Conservation (phyloP, 192 early-diverging fungal species). For the Backusella westeae region DNA sequence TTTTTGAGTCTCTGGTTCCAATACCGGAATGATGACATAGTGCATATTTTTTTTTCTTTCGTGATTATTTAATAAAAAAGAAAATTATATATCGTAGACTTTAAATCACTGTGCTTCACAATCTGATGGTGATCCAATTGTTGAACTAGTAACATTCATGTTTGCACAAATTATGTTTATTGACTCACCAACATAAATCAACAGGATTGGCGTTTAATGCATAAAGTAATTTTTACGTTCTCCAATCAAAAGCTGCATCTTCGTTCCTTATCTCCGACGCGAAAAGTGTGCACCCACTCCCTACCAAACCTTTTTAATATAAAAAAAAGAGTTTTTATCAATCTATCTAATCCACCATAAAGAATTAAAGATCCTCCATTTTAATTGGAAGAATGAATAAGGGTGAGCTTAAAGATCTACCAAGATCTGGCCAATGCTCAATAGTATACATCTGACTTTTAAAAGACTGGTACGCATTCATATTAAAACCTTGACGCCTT, state of each 20-base stretch:
- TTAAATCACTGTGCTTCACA: neutral
- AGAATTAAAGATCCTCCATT: neutral
- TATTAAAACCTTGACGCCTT: no score
- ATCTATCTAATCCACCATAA: neutral
- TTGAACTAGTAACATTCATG: slow-evolving; percentile 1
- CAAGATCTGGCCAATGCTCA: neutral
- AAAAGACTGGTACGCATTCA: neutral
- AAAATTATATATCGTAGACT: neutral
- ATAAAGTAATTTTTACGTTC: neutral
- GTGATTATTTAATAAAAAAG: neutral
- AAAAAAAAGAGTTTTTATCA: neutral
- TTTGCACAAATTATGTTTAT: neutral
- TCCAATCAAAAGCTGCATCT: neutral
- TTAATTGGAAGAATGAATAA: neutral
- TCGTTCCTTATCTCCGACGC: neutral
- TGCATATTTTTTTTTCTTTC: neutral
- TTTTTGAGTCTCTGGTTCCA: neutral
- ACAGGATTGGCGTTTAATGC: slow-evolving; percentile 1
- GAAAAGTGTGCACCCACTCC: neutral
- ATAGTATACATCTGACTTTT: neutral
- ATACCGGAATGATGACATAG: neutral
- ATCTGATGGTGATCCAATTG: neutral
- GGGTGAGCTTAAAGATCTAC: neutral
- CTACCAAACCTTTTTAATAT: neutral
- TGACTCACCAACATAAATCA: slow-evolving; percentile 3